Evolutionary conservation across 2,329 filamentous ascomycete genomes (phyloP), one percentile per base, ranked within the genome.

Genomic region (Ophiostoma montium): DNA sequence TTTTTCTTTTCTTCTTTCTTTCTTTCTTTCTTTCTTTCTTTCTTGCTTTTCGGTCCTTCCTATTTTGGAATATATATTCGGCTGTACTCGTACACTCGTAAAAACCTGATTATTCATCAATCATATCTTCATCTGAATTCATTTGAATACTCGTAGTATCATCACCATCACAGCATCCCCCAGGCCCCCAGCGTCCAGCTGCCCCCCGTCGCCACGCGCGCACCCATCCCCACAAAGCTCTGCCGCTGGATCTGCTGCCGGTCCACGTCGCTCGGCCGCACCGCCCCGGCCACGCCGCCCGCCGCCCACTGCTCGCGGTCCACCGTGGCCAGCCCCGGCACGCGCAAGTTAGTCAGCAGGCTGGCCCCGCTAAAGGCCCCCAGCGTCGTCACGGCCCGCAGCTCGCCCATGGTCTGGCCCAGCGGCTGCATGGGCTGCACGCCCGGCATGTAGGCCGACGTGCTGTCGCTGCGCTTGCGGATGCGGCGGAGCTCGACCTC

Each of bases 341-440:
- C 70, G 50, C 81, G 82, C 51, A 88, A 67, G 55, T 82, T 77
- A 3, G 80, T 75, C 16, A 84, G 66, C 48, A 90, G 60, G 60
- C 83, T 87, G 3, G 79, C 84, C 11, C 85, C 85, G 18, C 76
- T 74, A 84, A 84, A 90, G 2, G 84, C 68, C 0, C 85, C 85
- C 1, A 89, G 64, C 1, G 80, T 80, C 53, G 85, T 78, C 2
- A 87, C 66, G 2, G 74, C 80, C 23, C 84, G 72, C 35, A 88
- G 66, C 27, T 70, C 35, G 76, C 74, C 1, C 77, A 59, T 5
- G 61, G 53, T 5, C 60, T 49, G 49, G 42, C 46, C 42, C 27
- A n/a, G 15, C 56, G 36, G 43, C 32, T 45, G 43, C 35, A 39
- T 44, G 30, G 50, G 50, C 36, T 49, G 46, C 30, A 43, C 32